Evolutionary conservation across 495 filamentous ascomycete species (phyloP).

Genomic region (Tuber melanosporum): DNA sequence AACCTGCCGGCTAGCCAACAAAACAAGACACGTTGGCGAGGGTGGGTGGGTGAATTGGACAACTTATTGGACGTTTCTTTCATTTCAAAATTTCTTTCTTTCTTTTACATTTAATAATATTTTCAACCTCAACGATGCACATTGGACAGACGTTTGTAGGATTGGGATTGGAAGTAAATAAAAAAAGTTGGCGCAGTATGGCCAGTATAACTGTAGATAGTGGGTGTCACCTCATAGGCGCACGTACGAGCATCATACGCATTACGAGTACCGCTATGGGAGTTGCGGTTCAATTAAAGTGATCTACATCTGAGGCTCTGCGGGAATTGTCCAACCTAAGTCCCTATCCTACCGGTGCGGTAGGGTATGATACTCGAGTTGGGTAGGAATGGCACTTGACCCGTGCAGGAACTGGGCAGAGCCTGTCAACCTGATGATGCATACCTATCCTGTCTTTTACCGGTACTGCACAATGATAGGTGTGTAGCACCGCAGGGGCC

Average conservation of each 20-base stretch:
- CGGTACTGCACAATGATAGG: not conserved
- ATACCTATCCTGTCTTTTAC: not conserved
- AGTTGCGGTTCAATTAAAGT: not conserved
- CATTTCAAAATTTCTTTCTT: not conserved
- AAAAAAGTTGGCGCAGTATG: not conserved
- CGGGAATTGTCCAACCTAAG: slow-evolving; percentile 3
- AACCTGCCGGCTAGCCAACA: not conserved
- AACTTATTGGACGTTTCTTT: not conserved
- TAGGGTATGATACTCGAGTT: not conserved
- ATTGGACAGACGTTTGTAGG: not conserved
- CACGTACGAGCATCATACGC: not conserved
- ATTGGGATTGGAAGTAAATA: not conserved
- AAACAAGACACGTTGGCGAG: not conserved
- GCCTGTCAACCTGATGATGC: not conserved
- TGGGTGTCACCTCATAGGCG: not conserved
- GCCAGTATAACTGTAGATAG: not conserved
- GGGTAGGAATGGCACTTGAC: not conserved
- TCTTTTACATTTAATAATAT: not conserved
- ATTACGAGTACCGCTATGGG: not conserved
- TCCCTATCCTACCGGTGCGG: not conserved
- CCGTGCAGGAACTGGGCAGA: not conserved
- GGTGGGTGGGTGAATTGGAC: not conserved
- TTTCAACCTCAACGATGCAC: not conserved
- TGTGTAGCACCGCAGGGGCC: too few species aligned
- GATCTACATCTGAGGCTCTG: not conserved